phyloP scores from a whole-genome alignment of 2,329 filamentous ascomycete species.

The Leptoxyphium fumago region DNA sequence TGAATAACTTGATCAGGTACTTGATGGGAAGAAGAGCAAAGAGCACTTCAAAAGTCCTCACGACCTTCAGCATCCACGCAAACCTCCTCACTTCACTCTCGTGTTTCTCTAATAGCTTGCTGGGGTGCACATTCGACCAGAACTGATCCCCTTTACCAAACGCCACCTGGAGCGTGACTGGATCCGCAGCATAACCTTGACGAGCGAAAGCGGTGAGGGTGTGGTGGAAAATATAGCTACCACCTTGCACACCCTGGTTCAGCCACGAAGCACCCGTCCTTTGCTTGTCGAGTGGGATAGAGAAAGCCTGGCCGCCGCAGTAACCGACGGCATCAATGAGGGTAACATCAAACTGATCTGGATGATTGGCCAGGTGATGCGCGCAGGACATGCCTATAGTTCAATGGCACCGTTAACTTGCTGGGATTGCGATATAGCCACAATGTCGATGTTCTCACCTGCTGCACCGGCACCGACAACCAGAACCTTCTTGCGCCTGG shows the following conservation, averaged over 20 bases:
- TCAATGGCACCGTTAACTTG: conserved; percentile 10
- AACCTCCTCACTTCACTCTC: conserved; percentile 42
- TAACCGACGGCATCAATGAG: conserved; percentile 44
- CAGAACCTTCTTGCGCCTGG: conserved; percentile 34
- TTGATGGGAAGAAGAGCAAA: conserved; percentile 48
- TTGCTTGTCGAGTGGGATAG: conserved; percentile 40
- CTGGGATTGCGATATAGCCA: not conserved
- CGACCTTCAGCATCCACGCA: conserved; percentile 38
- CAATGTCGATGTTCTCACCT: conserved; percentile 32
- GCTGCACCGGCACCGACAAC: conserved; percentile 50
- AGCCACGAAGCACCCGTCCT: conserved; percentile 44
- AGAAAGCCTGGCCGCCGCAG: conserved; percentile 47
- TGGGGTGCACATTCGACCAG: conserved; percentile 53
- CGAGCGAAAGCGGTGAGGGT: conserved; percentile 50
- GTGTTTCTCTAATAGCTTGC: conserved; percentile 40
- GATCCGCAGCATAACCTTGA: conserved; percentile 41
- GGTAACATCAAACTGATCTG: conserved; percentile 50
- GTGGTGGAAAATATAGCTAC: conserved; percentile 51
- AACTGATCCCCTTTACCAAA: conserved; percentile 50
- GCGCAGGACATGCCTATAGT: conserved; percentile 46
- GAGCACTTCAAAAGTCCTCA: conserved; percentile 45
- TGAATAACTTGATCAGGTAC: conserved; percentile 50
- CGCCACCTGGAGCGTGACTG: conserved; percentile 46
- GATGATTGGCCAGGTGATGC: conserved; percentile 50
- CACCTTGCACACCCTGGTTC: conserved; percentile 50